phyloP scores from a whole-genome alignment of 2,329 filamentous ascomycete genomes.

The Alternaria ventricosa region DNA sequence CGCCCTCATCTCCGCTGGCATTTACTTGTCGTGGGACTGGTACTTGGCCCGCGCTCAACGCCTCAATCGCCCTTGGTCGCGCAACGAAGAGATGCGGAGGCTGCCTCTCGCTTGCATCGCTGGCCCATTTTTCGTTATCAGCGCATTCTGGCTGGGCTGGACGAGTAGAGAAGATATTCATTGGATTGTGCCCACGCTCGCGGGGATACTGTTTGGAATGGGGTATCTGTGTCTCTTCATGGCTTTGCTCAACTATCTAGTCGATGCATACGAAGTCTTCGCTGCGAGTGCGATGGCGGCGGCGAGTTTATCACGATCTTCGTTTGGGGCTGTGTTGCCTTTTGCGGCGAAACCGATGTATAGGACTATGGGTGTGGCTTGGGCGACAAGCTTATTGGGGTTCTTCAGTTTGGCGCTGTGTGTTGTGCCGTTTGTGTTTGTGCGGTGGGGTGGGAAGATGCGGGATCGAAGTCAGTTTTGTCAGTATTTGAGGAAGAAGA shows the following conservation, averaged over 20 bases:
- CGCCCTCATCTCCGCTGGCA: slow-evolving; percentile 62
- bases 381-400: slow-evolving; percentile 63
- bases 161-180: slow-evolving; percentile 46
- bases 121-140: slow-evolving; percentile 63
- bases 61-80: slow-evolving; percentile 62
- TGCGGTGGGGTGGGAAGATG: slow-evolving; percentile 61
- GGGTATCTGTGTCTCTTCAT: slow-evolving; percentile 59
- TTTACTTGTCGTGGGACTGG: slow-evolving; percentile 71
- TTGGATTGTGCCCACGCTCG: slow-evolving; percentile 53
- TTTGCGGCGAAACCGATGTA: slow-evolving; percentile 66
- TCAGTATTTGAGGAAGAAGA: slow-evolving; percentile 59
- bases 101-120: slow-evolving; percentile 75
- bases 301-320: slow-evolving; percentile 79
- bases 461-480: slow-evolving; percentile 67
- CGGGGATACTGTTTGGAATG: slow-evolving; percentile 53
- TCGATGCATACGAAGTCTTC: slow-evolving; percentile 73
- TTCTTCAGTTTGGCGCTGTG: slow-evolving; percentile 59
- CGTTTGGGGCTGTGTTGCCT: slow-evolving; percentile 71
- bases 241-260: slow-evolving; percentile 66
- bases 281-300: slow-evolving; percentile 81
- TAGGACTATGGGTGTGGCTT: slow-evolving; percentile 70
- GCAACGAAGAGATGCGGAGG: slow-evolving; percentile 70
- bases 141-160: slow-evolving; percentile 55
- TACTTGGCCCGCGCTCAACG: slow-evolving; percentile 61
- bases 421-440: slow-evolving; percentile 65